Base-by-base conservation (phyloP, 306 rosid genomes). In the Malus asiatica region DNA sequence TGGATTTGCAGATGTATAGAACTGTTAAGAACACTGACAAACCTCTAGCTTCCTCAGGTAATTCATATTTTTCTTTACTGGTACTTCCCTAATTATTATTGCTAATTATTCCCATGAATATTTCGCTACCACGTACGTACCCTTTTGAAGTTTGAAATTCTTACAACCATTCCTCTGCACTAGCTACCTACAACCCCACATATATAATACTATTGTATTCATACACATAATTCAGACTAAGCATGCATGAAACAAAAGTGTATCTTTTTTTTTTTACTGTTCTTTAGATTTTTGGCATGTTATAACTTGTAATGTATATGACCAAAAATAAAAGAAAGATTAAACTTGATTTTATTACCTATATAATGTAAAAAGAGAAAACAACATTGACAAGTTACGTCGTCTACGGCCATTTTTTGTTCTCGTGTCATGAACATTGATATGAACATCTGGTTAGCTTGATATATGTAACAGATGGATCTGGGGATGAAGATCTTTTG, bases 1-100 rank as follows among this genome's bases (percentile, higher is more conserved):
- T 70, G 74, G 70, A 68, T 79, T 74, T 73, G 78, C 91, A 91
- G 98, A 93, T 93, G 98, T 93, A 90, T 85, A 72, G 98, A 68
- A 93, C 98, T 81, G 97, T 93, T 57, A 93, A 90, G 87, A 93
- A 88, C 82, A 90, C 98, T 77, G 98, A 91, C 91, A 91, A 87
- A 76, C 97, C 91, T 74, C 87, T 89, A 76, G 88, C 88, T 79
- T 90, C 96, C 78, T 88, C 96, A 79, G 98, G 98, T 93, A 86
- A 79, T 78, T 80, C 76, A 30, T 3, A 9, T 57, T 57, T 57
- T 8, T 4, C 23, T 57, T 22, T 33, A 25, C 6, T 60, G 4
- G 16, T 27, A 12, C 65, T 25, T 60, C 18, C 8, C 30, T 25
- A 25, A 25, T 25, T 25, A 25, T 25, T 60, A 25, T 23, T 12